Conservation (phyloP, 1,284 basidiomycete genomes). For the Ganoderma multipileum region DNA sequence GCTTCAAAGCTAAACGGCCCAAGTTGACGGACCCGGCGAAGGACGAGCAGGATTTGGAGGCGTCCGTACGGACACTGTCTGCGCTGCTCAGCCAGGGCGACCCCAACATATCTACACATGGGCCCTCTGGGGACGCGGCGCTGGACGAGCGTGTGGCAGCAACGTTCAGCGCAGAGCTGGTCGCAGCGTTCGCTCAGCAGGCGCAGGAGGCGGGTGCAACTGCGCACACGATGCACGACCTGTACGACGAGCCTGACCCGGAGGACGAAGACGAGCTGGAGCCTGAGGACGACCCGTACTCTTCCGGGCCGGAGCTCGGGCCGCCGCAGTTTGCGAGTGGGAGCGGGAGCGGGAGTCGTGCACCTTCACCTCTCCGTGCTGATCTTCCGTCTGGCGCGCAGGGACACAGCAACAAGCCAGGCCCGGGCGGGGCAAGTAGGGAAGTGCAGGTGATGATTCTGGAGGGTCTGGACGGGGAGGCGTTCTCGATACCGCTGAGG, state of each 20-base stretch:
- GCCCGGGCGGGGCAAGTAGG: slow-evolving; percentile 12
- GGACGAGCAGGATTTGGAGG: slow-evolving; percentile 59
- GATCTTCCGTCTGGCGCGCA: not conserved
- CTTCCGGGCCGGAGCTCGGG: slow-evolving; percentile 32
- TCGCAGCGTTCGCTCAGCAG: slow-evolving; percentile 70
- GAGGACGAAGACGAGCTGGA: slow-evolving; percentile 45
- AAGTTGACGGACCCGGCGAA: slow-evolving; percentile 56
- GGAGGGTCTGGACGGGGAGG: slow-evolving; percentile 41
- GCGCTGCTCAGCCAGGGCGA: slow-evolving; percentile 59
- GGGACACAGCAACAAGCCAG: slow-evolving; percentile 15
- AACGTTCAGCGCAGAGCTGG: slow-evolving; percentile 76
- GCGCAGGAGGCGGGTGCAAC: slow-evolving; percentile 1
- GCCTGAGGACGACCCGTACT: slow-evolving; percentile 56
- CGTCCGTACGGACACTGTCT: slow-evolving; percentile 75
- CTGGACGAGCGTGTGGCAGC: slow-evolving; percentile 65
- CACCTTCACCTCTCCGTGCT: slow-evolving; percentile 15
- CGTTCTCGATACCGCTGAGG: slow-evolving; percentile 72
- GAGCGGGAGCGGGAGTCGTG: slow-evolving; percentile 17
- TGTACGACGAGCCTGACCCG: slow-evolving; percentile 20
- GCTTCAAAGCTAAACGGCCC: slow-evolving; percentile 73
- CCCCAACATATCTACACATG: slow-evolving; percentile 17
- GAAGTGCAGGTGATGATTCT: slow-evolving; percentile 31
- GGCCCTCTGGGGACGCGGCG: slow-evolving; percentile 45
- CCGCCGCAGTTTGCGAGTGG: slow-evolving; percentile 28
- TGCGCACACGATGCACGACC: slow-evolving; percentile 6